Evolutionary conservation across 2,329 filamentous ascomycete genomes (phyloP), one percentile per base, ranked within the genome.

Genomic region (Sporothrix luriei): DNA sequence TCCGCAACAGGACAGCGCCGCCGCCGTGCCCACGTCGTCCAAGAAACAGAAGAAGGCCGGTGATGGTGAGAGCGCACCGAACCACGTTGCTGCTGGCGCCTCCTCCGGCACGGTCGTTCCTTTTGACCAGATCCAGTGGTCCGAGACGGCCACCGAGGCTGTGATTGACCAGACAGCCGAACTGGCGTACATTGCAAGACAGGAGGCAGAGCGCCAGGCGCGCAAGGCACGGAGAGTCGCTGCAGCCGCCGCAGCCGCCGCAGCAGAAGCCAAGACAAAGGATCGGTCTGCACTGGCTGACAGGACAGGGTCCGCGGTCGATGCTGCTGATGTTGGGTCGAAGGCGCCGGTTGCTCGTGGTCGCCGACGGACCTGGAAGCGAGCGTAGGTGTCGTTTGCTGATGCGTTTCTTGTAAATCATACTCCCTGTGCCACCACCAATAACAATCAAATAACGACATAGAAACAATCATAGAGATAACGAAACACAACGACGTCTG

Each of bases 111-210:
- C 73, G 69, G 75, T 78, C n/a, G 76, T 79, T 16, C 75, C 77
- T 5, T 79, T 77, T 74, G 77, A 79, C 24, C 73, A 80, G 70
- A 75, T 80, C 51, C 66, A 72, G 33, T 76, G 74, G 73, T 59
- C 70, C 3, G 68, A 48, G 57, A 69, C 71, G 26, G 51, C 14
- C 26, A 68, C 71, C 1, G 68, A 68, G 14, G 33, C 59, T 3
- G 13, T 57, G n/a, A 4, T 72, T 0, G 72, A 74, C 57, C 71
- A 73, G 71, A 29, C 71, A 1, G 61, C 57, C 6, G 71, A 72
- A 66, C 68, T 70, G 67, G 26, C 61, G 55, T 64, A 55, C n/a
- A 68, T 74, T 21, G 67, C 68, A 16, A 57, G 70, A 51, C 52
- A 61, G 57, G 68, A 71, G 21, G 68, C 48, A 0, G 62, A 38